phyloP scores from a whole-genome alignment of 78 protist genomes.

The Tieghemostelium lacteum region DNA sequence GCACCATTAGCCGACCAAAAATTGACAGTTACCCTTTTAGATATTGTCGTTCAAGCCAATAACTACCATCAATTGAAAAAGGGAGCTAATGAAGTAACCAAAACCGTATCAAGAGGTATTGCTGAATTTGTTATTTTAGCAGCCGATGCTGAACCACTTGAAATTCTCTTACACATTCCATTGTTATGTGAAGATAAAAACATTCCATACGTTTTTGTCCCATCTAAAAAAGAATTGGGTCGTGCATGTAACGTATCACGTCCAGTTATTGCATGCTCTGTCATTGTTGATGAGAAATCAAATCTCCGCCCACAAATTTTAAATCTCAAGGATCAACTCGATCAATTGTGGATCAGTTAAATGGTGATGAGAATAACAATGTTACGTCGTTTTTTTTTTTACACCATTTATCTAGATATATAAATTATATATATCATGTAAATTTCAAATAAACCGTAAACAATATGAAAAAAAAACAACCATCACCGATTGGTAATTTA shows the following conservation, averaged over 20 bases:
- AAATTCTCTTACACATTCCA: constrained; percentile 99
- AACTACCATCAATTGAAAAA: constrained; percentile 96
- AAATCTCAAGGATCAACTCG: constrained; percentile 88
- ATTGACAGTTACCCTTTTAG: constrained; percentile 92
- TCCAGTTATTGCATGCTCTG: constrained; percentile 95
- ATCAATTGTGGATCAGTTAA: constrained; percentile 81
- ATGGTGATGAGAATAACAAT: no score
- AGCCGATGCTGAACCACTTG: constrained; percentile 99
- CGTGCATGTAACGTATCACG: constrained; percentile 99
- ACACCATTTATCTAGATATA: no score
- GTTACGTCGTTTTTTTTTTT: no score
- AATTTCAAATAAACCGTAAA: no score
- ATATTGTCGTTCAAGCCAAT: constrained; percentile 91
- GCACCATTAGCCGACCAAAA: constrained; percentile 96
- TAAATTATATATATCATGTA: no score
- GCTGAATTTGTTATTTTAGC: constrained; percentile 98
- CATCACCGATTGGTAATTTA: no score
- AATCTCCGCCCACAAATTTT: constrained; percentile 91
- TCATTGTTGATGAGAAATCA: constrained; percentile 92
- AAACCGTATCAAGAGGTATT: constrained; percentile 96
- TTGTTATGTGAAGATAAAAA: constrained; percentile 99
- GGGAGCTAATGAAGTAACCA: constrained; percentile 99
- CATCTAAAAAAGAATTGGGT: constrained; percentile 96
- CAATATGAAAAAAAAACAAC: no score
- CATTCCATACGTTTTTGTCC: constrained; percentile 98